A percentile compares a stretch with the other conserved stretches of the same genome.
Evolutionary conservation across 2,329 filamentous ascomycete genomes (phyloP).

Genomic region (Thelonectria blattea): DNA sequence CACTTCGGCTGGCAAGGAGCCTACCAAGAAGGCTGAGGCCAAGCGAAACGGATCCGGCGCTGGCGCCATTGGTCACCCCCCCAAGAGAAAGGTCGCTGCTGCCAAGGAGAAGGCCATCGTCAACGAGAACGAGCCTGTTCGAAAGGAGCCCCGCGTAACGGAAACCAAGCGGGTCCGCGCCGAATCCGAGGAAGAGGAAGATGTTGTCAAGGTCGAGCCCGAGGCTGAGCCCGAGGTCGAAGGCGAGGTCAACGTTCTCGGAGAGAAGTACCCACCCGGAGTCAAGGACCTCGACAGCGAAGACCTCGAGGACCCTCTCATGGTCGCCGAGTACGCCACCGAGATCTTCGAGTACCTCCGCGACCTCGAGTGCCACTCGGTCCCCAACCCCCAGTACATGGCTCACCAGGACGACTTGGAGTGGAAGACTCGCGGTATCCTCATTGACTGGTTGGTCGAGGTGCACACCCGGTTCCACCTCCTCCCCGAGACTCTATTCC

Average conservation of each 20-base stretch:
- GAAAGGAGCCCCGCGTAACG: slow-evolving; percentile 66
- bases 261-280: slow-evolving; percentile 31
- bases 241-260: slow-evolving; percentile 14
- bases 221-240: slow-evolving; percentile 36
- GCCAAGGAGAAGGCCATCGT: slow-evolving; percentile 61
- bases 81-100: slow-evolving; percentile 72
- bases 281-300: slow-evolving; percentile 79
- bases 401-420: slow-evolving; percentile 91
- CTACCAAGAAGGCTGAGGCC: slow-evolving; percentile 68
- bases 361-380: slow-evolving; percentile 77
- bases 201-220: slow-evolving; percentile 12
- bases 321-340: slow-evolving; percentile 96
- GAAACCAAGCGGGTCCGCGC: slow-evolving; percentile 52
- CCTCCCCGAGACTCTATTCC: slow-evolving; percentile 93
- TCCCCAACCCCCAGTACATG: slow-evolving; percentile 95
- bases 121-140: slow-evolving; percentile 72
- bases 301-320: slow-evolving; percentile 90
- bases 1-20: slow-evolving; percentile 69
- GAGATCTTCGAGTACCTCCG: slow-evolving; percentile 97
- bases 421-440: slow-evolving; percentile 98
- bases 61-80: slow-evolving; percentile 64
- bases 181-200: slow-evolving; percentile 39
- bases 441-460: slow-evolving; percentile 98
- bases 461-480: slow-evolving; percentile 97
- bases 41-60: slow-evolving; percentile 76